Base-by-base conservation (phyloP, 2,329 filamentous ascomycete genomes). In the Rhynchosporium secalis region DNA sequence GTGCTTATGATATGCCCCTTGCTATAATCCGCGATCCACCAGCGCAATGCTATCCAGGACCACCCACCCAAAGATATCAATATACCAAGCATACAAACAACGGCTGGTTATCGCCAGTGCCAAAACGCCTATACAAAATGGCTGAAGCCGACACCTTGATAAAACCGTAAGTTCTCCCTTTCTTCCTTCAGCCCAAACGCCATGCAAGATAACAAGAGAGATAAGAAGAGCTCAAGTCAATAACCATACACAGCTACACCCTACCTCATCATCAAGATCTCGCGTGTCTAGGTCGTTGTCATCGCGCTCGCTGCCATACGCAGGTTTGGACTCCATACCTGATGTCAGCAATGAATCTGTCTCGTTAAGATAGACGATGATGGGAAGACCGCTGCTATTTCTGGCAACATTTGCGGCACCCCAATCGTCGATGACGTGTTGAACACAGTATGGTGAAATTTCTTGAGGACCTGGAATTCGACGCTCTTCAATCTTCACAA, bases 401-500 rank as follows among this genome's bases (percentile, higher is more conserved):
- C 71, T 47, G 13, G 61, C 38, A 3, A 65, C 58, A 13, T 49
- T 38, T 10, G 66, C 61, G 67, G 63, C 31, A 74, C 81, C 81
- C 65, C 85, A 77, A 54, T 81, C 74, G 60, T 85, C 75, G 12
- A 89, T 78, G 65, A 83, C 77, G 80, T 88, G 87, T 70, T 87
- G 82, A 69, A 88, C 80, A 65, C 87, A 90, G 72, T 87, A 89
- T 1, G 86, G 82, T 56, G 78, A 69, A 20, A 83, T 71, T 6
- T 62, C 62, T 33, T 68, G 60, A 20, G 36, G 41, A 9, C 68
- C 67, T 56, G 72, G 68, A 33, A 74, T 60, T 29, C 87, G 81
- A 57, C 86, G 83, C 73, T 90, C 86, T 72, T 87, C 84, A 51
- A 90, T 79, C 74, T 89, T 89, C 69, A 89, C 78, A 31, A 84